These are phyloP conservation scores for Cryptococcus jaspeensis DNA, from an alignment of 1,284 basidiomycete genomes.

Conservation along the genomic window DNA sequence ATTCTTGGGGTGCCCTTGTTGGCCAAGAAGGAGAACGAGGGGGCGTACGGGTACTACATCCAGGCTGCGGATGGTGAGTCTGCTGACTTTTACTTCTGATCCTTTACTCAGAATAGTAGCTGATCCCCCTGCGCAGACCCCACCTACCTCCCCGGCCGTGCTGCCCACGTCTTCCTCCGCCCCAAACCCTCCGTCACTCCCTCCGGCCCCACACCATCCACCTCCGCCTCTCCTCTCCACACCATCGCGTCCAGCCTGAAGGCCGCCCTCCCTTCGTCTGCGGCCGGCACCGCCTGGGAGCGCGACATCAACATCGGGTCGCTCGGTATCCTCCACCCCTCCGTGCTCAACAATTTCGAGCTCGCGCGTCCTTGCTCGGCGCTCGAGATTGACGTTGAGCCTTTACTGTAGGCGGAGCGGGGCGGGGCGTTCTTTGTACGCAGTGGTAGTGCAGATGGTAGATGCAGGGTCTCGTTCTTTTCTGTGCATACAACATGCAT, in stretches of 20 bases:
- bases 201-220: slow-evolving; percentile 31
- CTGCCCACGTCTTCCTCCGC: slow-evolving; percentile 86
- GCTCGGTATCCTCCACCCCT: slow-evolving; percentile 86
- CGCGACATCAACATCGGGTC: slow-evolving; percentile 73
- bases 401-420: slow-evolving; percentile 67
- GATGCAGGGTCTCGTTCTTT: no score
- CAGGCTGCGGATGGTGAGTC: slow-evolving; percentile 73
- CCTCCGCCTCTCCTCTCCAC: slow-evolving; percentile 40
- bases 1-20: slow-evolving; percentile 87
- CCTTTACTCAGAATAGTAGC: background rate
- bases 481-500: background rate
- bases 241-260: slow-evolving; percentile 49
- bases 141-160: slow-evolving; percentile 91
- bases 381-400: slow-evolving; percentile 90
- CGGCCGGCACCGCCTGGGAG: slow-evolving; percentile 11
- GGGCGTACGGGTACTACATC: slow-evolving; percentile 83
- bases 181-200: slow-evolving; percentile 54
- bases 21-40: slow-evolving; percentile 58
- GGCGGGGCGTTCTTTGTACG: background rate
- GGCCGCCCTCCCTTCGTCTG: slow-evolving; percentile 42
- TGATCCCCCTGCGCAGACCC: slow-evolving; percentile 59
- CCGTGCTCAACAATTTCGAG: slow-evolving; percentile 87
- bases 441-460: no score
- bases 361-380: slow-evolving; percentile 93
- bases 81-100: background rate